Conservation (phyloP, 805 yeast genomes). For the Cyberlindnera suaveolens region DNA sequence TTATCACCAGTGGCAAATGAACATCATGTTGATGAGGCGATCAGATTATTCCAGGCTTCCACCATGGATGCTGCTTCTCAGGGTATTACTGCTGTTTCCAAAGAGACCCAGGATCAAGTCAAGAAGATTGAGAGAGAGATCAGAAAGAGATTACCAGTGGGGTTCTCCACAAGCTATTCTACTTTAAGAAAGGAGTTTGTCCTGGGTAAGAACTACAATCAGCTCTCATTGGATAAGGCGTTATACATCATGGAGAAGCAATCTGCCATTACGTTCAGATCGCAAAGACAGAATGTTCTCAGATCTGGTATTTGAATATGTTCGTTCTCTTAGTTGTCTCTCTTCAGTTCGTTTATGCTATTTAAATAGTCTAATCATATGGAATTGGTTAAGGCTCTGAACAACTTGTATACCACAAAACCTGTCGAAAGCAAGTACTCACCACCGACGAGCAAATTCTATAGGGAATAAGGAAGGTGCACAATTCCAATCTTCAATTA, state of each 20-base stretch:
- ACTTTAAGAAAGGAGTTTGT: slow-evolving; percentile 82
- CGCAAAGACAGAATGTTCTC: slow-evolving; percentile 77
- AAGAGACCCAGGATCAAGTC: slow-evolving; percentile 63
- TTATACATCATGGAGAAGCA: slow-evolving; percentile 75
- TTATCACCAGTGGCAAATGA: slow-evolving; percentile 79
- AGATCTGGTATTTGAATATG: slow-evolving; percentile 30
- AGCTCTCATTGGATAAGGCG: slow-evolving; percentile 77
- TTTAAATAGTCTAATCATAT: neutral
- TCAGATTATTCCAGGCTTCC: slow-evolving; percentile 89
- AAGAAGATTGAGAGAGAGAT: slow-evolving; percentile 76
- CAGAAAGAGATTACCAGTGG: slow-evolving; percentile 87
- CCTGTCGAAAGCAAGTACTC: no score
- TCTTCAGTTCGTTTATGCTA: no score
- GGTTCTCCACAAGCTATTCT: slow-evolving; percentile 88
- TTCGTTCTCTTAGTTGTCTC: no score
- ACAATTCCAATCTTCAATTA: no score
- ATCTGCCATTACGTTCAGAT: slow-evolving; percentile 82
- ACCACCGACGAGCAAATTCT: no score
- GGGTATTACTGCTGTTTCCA: slow-evolving; percentile 45
- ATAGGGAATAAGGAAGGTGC: no score
- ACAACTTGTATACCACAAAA: no score
- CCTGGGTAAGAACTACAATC: slow-evolving; percentile 52
- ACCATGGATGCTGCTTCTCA: slow-evolving; percentile 88
- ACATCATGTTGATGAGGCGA: slow-evolving; percentile 92
- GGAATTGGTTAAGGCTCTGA: neutral